A percentile compares a stretch with the other conserved stretches of the same genome.
phyloP scores from a whole-genome alignment of 257 asterid genomes.

The Nicotiana tabacum region DNA sequence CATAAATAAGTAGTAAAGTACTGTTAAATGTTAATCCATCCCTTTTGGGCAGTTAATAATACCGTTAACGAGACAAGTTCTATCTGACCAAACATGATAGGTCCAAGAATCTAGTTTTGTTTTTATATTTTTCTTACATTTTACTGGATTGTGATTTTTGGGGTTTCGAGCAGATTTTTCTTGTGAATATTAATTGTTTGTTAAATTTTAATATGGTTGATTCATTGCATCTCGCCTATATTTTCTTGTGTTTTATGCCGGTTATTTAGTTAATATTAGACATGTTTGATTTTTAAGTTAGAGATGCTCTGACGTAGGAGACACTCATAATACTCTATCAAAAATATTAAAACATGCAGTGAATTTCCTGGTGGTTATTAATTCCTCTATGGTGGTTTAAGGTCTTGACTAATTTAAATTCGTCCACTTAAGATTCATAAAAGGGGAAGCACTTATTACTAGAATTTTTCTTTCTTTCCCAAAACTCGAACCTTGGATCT shows the following conservation, averaged over 20 bases:
- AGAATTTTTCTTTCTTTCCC: no score
- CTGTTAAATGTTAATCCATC: background rate
- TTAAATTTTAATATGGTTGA: slow-evolving; percentile 26
- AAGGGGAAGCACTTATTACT: no score
- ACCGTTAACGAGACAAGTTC: slow-evolving; percentile 23
- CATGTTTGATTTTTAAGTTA: background rate
- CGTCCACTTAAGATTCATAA: no score
- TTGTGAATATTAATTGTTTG: slow-evolving; percentile 15
- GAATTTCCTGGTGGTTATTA: no score
- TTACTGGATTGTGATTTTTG: slow-evolving; percentile 50
- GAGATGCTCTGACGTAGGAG: background rate
- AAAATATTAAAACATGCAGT: no score
- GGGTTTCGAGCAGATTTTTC: slow-evolving; percentile 34
- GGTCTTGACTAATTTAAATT: no score
- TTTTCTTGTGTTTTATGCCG: background rate
- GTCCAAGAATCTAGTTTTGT: slow-evolving; percentile 35
- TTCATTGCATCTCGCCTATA: slow-evolving; percentile 44
- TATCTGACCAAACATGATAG: background rate
- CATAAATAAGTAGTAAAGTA: background rate
- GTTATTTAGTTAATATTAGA: background rate
- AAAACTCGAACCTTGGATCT: no score
- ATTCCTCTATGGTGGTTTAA: no score
- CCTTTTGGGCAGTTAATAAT: slow-evolving; percentile 20
- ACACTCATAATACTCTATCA: background rate
- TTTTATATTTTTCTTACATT: background rate